phyloP scores from a whole-genome alignment of 495 filamentous ascomycete species.

The Talaromyces liani region DNA sequence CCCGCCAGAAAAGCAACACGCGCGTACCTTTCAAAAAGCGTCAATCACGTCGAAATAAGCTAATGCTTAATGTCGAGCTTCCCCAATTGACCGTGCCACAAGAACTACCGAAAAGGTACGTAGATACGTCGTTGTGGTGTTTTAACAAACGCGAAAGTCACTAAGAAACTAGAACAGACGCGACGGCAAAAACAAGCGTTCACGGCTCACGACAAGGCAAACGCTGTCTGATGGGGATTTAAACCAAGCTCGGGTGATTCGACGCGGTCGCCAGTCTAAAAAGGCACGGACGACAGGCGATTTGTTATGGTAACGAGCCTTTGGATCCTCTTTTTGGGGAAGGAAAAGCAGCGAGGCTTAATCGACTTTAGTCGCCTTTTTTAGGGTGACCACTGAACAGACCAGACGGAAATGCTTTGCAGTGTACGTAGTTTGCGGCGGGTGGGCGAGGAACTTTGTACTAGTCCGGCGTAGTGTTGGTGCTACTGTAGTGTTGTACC shows the following conservation, averaged over 20 bases:
- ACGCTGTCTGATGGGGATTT: constrained; percentile 13
- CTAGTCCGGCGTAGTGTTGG: constrained; percentile 1
- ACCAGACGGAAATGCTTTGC: constrained; percentile 36
- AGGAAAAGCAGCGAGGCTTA: constrained; percentile 32
- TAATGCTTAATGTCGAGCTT: neutral
- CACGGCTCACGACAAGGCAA: constrained; percentile 11
- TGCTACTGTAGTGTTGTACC: neutral
- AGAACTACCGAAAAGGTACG: neutral
- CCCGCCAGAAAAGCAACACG: constrained; percentile 14
- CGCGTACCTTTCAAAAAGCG: constrained; percentile 12
- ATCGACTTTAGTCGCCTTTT: constrained; percentile 38
- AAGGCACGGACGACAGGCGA: constrained; percentile 20
- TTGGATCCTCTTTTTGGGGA: constrained; percentile 27
- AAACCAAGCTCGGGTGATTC: constrained; percentile 10
- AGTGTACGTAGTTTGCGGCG: constrained; percentile 26
- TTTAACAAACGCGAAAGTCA: constrained; percentile 7
- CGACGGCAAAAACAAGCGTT: constrained; percentile 17
- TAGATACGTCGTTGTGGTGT: neutral
- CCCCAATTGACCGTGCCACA: neutral
- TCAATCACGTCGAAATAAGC: neutral
- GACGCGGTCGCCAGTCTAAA: constrained; percentile 10
- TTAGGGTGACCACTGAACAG: constrained; percentile 19
- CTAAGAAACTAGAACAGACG: constrained; percentile 10
- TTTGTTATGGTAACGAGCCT: constrained; percentile 22
- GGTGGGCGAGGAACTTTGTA: constrained; percentile 10